Evolutionary conservation across 2,329 filamentous ascomycete species (phyloP).

Genomic region (Aspergillus fumigatiaffinis): DNA sequence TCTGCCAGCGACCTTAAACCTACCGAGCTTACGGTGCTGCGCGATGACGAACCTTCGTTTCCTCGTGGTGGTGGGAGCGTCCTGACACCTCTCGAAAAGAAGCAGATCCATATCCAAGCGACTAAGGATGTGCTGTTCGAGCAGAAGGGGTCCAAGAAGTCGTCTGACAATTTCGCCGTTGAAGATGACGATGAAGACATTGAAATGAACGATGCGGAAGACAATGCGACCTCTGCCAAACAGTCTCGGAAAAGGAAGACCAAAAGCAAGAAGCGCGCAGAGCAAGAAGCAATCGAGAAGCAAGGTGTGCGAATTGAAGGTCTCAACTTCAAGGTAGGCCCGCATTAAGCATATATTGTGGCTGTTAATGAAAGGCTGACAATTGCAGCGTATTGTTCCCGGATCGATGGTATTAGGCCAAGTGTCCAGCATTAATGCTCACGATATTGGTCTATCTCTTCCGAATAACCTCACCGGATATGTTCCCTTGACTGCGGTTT

Average conservation of each 20-base stretch:
- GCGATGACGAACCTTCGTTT: constrained; percentile 83
- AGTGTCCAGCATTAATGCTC: constrained; percentile 72
- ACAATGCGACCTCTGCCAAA: constrained; percentile 33
- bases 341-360: background rate
- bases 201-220: constrained; percentile 47
- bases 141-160: constrained; percentile 58
- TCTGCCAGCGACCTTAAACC: constrained; percentile 23
- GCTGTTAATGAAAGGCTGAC: constrained; percentile 28
- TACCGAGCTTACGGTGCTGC: constrained; percentile 44
- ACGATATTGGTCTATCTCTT: constrained; percentile 75
- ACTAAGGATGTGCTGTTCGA: constrained; percentile 90
- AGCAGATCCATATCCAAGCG: constrained; percentile 92
- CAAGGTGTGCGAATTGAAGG: constrained; percentile 71
- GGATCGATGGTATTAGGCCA: constrained; percentile 87
- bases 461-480: constrained; percentile 92
- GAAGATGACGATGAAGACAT: constrained; percentile 52
- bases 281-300: constrained; percentile 47
- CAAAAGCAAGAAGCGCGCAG: constrained; percentile 50
- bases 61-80: constrained; percentile 88
- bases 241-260: constrained; percentile 38
- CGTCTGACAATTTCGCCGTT: constrained; percentile 50
- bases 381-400: constrained; percentile 67
- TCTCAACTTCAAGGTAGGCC: constrained; percentile 77
- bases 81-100: constrained; percentile 88
- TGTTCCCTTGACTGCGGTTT: constrained; percentile 88